phyloP scores from a whole-genome alignment of 1,284 basidiomycete species.

The Peniophora sp. region DNA sequence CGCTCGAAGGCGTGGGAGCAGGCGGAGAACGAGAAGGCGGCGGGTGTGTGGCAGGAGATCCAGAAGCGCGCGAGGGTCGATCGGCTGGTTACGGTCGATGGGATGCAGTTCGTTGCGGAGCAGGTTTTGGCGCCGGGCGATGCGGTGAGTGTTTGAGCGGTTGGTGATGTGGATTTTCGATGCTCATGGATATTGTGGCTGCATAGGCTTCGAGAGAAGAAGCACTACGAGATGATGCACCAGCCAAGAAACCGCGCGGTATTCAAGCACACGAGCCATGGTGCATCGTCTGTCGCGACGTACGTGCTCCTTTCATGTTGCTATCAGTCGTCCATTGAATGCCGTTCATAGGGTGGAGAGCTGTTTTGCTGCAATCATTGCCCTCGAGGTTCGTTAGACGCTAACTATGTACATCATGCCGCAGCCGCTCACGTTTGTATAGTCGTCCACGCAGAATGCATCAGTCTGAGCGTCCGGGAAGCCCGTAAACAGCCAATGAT shows the following conservation, averaged over 20 bases:
- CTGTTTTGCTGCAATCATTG: slow-evolving; percentile 39
- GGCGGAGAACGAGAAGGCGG: slow-evolving; percentile 29
- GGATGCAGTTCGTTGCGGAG: slow-evolving; percentile 35
- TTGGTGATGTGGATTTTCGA: neutral
- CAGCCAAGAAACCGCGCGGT: slow-evolving; percentile 17
- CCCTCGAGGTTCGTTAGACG: slow-evolving; percentile 37
- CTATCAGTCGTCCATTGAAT: no score
- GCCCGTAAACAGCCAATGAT: slow-evolving; percentile 18
- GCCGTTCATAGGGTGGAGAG: slow-evolving; percentile 31
- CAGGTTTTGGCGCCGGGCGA: slow-evolving; percentile 16
- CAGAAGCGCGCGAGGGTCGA: slow-evolving; percentile 34
- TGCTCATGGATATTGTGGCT: neutral
- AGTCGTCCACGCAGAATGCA: slow-evolving; percentile 48
- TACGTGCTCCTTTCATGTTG: no score
- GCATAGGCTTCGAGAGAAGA: neutral
- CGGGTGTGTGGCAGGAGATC: slow-evolving; percentile 35
- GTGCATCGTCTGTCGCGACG: slow-evolving; percentile 49
- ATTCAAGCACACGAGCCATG: slow-evolving; percentile 44
- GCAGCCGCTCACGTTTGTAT: neutral
- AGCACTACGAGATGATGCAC: slow-evolving; percentile 12
- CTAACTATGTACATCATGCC: neutral
- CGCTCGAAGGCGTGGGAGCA: neutral
- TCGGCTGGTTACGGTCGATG: slow-evolving; percentile 34
- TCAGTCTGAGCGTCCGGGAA: slow-evolving; percentile 24
- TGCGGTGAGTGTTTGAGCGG: slow-evolving; percentile 18